A percentile compares a stretch with the other conserved stretches of the same genome.
Conservation (phyloP, 2,329 filamentous ascomycete species). For the Cladosporium sp. region DNA sequence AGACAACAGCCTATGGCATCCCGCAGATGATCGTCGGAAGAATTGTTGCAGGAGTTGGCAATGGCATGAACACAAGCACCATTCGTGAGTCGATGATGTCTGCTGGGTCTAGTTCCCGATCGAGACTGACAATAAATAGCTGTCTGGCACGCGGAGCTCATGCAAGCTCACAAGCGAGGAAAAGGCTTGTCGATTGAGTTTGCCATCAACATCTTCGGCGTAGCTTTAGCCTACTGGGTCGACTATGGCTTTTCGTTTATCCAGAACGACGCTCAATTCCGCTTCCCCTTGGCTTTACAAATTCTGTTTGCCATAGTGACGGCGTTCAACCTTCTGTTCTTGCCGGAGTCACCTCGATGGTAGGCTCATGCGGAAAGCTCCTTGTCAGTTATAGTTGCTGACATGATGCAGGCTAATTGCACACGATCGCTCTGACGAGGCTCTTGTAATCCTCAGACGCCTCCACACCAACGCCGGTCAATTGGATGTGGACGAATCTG, state of each 20-base stretch:
- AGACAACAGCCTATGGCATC: conserved; percentile 35
- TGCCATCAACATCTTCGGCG: conserved; percentile 38
- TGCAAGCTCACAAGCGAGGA: conserved; percentile 44
- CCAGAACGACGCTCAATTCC: conserved; percentile 39
- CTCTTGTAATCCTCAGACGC: conserved; percentile 32
- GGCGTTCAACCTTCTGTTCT: conserved; percentile 37
- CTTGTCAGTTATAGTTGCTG: neutral
- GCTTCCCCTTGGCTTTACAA: conserved; percentile 48
- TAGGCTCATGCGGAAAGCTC: conserved; percentile 15
- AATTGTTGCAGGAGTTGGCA: conserved; percentile 55
- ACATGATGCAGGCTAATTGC: conserved; percentile 25
- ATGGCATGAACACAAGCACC: conserved; percentile 58
- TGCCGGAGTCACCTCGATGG: conserved; percentile 43
- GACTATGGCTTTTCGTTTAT: conserved; percentile 41
- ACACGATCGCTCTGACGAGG: conserved; percentile 30
- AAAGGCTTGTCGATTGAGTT: conserved; percentile 33
- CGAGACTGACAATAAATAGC: conserved; percentile 22
- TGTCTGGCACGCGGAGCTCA: conserved; percentile 47
- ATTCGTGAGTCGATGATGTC: conserved; percentile 39
- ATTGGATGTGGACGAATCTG: conserved; percentile 18
- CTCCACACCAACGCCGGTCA: conserved; percentile 30
- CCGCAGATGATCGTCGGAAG: conserved; percentile 56
- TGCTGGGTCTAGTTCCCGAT: no score
- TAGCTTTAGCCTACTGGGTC: conserved; percentile 39
- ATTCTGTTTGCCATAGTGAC: conserved; percentile 40